Evolutionary conservation across 129 eudicot species (phyloP).

Genomic region (Dittrichia graveolens): DNA sequence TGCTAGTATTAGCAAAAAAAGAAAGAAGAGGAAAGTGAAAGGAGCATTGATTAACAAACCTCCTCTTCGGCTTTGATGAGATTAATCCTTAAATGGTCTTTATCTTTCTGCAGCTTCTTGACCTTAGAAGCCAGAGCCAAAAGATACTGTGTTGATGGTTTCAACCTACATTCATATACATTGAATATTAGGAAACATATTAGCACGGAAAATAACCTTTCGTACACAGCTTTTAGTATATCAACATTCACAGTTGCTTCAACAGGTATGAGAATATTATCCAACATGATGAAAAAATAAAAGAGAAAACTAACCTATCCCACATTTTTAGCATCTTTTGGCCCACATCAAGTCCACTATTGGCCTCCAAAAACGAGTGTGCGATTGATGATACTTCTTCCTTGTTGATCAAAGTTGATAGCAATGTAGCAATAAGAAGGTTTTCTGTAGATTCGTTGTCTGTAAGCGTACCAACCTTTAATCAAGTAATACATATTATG

Average conservation of each 20-base stretch:
- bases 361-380: slow-evolving; percentile 52
- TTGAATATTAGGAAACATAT: neutral
- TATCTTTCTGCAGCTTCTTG: slow-evolving; percentile 54
- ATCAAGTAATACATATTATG: neutral
- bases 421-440: slow-evolving; percentile 48
- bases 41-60: slow-evolving; percentile 35
- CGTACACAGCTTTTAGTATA: too few relatives aligned
- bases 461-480: slow-evolving; percentile 41
- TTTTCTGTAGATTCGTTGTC: slow-evolving; percentile 44
- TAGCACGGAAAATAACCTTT: neutral
- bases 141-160: slow-evolving; percentile 53
- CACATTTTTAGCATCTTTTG: slow-evolving; percentile 49
- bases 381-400: slow-evolving; percentile 51
- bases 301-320: slow-evolving; percentile 43
- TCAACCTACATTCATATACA: slow-evolving; percentile 47
- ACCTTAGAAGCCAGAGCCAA: slow-evolving; percentile 52
- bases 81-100: slow-evolving; percentile 61
- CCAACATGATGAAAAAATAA: neutral
- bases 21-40: neutral
- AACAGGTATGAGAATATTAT: too few relatives aligned
- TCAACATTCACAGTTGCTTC: too few relatives aligned
- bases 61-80: slow-evolving; percentile 76
- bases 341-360: slow-evolving; percentile 56
- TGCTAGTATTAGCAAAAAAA: neutral
- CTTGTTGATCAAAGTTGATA: slow-evolving; percentile 50